Percentiles rank a stretch among this genome's conserved stretches.
Conservation (phyloP, 139 green algal genomes). For the Chlorella sp. region DNA sequence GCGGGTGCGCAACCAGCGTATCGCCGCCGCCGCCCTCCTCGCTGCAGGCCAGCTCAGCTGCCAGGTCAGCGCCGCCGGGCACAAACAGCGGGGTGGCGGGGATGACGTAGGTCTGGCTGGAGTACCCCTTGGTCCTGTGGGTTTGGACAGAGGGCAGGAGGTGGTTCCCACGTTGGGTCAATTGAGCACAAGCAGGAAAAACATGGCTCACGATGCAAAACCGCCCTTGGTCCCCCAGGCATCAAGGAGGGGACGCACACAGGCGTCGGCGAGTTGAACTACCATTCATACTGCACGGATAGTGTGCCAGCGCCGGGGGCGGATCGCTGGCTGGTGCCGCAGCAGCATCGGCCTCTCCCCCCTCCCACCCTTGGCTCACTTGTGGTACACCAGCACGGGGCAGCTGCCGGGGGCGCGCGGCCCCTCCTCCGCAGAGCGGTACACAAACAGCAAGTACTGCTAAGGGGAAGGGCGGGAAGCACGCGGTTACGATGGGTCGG, state of each 20-base stretch:
- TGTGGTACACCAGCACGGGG: constrained; percentile 14
- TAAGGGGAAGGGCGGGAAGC: background rate
- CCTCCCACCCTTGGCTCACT: background rate
- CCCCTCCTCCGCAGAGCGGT: constrained; percentile 5
- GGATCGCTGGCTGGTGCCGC: no score
- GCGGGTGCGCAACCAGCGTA: background rate
- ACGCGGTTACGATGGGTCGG: background rate
- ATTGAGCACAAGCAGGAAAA: no score
- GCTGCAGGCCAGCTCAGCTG: no score
- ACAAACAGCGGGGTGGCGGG: constrained; percentile 25
- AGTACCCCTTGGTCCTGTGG: background rate
- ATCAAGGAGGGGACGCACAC: no score
- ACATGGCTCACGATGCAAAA: no score
- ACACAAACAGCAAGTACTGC: constrained; percentile 3
- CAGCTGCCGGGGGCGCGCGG: background rate
- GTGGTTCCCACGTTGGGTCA: no score
- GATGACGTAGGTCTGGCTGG: background rate
- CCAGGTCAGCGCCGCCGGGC: background rate
- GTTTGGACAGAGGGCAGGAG: background rate
- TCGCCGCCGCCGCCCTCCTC: background rate
- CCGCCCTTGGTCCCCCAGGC: no score
- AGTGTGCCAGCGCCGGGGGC: no score
- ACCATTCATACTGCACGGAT: no score
- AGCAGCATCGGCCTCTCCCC: background rate
- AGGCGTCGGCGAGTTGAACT: no score